Base-by-base conservation (phyloP, 495 filamentous ascomycete species). In the Talaromyces wortmannii region DNA sequence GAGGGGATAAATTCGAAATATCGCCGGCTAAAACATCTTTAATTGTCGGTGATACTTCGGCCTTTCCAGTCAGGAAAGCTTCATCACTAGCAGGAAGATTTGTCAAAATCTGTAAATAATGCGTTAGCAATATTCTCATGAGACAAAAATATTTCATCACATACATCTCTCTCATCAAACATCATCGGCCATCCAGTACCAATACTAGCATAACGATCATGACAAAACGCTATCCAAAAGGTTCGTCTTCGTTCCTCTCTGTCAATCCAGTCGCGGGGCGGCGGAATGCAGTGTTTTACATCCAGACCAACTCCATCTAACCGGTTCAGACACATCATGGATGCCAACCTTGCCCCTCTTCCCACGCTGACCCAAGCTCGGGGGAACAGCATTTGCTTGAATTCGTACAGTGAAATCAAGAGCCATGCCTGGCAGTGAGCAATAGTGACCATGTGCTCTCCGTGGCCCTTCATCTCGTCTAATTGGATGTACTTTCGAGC, bases 341-440 rank as follows among this genome's bases (percentile, higher is more conserved):
- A 83, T 45, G 80, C 78, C 54, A 96, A 67, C 55, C 94, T 77
- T 12, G 85, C 80, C 3, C 85, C 87, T 50, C 89, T 80, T 13
- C 92, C 95, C 8, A 87, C 84, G 54, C 88, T 96, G 70, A 97
- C 80, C 94, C 94, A 99, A 4, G 95, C 95, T 43, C 95, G 77
- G 2, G 94, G 94, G 60, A 99, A 99, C 67, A 89, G 95, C 89
- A 99, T 97, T 80, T 89, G 87, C 70, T 91, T 95, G 66, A 97
- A 97, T 65, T 99, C 94, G 62, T 95, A 97, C 0, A 79, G 81
- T 4, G 83, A 79, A 50, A 95, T 80, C 5, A 99, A 72, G 8
- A 84, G 71, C 81, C 95, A 94, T 3, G 89, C 80, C 68, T 97
- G 95, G 36, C 83, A 84, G 61, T 94, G 84, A 23, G 83, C 86